A percentile compares a stretch with the other conserved stretches of the same genome.
Conservation (phyloP, 192 early-diverging fungal species). For the Chytriomyces hyalinus region DNA sequence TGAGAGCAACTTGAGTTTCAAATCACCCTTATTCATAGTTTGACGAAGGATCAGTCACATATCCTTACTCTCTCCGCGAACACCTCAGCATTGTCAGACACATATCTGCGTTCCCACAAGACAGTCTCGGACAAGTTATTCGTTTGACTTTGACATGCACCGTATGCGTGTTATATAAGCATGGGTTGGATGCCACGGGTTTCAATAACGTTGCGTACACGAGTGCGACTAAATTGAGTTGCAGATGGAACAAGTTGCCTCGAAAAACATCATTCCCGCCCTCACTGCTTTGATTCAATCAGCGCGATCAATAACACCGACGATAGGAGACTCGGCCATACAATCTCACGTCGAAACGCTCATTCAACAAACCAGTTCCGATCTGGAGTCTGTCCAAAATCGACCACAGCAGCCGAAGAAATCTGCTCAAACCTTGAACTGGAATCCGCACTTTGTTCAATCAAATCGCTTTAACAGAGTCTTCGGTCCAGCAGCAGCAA, state of each 20-base stretch:
- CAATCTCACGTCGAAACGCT: slow-evolving; percentile 45
- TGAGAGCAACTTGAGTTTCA: too few relatives aligned
- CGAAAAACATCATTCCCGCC: slow-evolving; percentile 46
- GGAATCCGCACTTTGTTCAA: slow-evolving; percentile 46
- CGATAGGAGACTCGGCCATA: slow-evolving; percentile 45
- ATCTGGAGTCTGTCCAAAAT: slow-evolving; percentile 44
- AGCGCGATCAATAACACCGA: slow-evolving; percentile 53
- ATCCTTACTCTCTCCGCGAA: slow-evolving; percentile 82
- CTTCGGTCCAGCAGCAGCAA: background rate
- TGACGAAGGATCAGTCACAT: slow-evolving; percentile 76
- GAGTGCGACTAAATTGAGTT: background rate
- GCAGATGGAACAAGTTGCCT: background rate
- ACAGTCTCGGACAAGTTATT: slow-evolving; percentile 68
- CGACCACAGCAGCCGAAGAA: slow-evolving; percentile 45
- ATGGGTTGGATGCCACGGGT: slow-evolving; percentile 26
- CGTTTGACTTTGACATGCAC: slow-evolving; percentile 80
- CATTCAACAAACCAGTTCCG: slow-evolving; percentile 45
- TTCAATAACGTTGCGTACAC: background rate
- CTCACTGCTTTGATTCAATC: slow-evolving; percentile 35
- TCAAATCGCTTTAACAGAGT: slow-evolving; percentile 48
- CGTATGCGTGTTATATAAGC: slow-evolving; percentile 39
- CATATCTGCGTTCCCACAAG: slow-evolving; percentile 72
- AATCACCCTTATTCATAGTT: slow-evolving; percentile 29
- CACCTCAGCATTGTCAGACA: slow-evolving; percentile 79
- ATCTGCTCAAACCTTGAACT: slow-evolving; percentile 51